Percentiles rank a stretch among this genome's conserved stretches.
These are phyloP conservation scores for Fusarium sterilihyphosum DNA, from an alignment of 2,329 filamentous ascomycete genomes.

Conservation along the genomic window DNA sequence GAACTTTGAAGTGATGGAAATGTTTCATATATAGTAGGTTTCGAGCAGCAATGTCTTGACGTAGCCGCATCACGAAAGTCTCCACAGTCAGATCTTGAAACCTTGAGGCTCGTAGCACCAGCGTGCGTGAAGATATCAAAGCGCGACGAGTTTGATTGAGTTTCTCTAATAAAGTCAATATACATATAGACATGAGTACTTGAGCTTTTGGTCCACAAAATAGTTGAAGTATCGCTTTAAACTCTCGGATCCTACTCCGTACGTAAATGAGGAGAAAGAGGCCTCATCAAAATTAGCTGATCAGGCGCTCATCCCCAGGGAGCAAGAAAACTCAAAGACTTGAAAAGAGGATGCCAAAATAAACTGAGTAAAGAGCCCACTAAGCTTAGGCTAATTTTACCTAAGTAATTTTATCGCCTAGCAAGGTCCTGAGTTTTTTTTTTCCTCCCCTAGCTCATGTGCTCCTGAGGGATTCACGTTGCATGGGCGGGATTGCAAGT, in stretches of 20 bases:
- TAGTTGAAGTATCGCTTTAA: not conserved
- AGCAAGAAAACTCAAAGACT: no score
- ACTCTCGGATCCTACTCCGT: not conserved
- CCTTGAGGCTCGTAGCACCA: not conserved
- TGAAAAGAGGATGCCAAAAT: no score
- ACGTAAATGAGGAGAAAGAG: not conserved
- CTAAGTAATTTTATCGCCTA: no score
- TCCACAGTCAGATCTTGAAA: slow-evolving; percentile 22
- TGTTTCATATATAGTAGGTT: slow-evolving; percentile 10
- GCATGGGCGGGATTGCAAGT: not conserved
- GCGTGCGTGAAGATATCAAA: not conserved
- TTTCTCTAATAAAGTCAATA: not conserved
- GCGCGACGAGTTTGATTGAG: not conserved
- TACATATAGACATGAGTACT: not conserved
- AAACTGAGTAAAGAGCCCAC: no score
- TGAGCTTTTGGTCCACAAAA: not conserved
- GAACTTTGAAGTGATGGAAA: not conserved
- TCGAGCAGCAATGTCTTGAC: slow-evolving; percentile 20
- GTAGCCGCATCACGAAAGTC: slow-evolving; percentile 13
- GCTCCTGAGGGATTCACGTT: slow-evolving; percentile 3
- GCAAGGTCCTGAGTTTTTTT: no score
- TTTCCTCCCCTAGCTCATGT: not conserved
- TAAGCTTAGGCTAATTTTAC: no score
- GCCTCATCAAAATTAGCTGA: slow-evolving; percentile 24
- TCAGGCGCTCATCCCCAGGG: slow-evolving; percentile 7